Percentiles rank a stretch among this genome's conserved stretches.
phyloP scores from a whole-genome alignment of 306 rosid species.

The Lathyrus sativus region DNA sequence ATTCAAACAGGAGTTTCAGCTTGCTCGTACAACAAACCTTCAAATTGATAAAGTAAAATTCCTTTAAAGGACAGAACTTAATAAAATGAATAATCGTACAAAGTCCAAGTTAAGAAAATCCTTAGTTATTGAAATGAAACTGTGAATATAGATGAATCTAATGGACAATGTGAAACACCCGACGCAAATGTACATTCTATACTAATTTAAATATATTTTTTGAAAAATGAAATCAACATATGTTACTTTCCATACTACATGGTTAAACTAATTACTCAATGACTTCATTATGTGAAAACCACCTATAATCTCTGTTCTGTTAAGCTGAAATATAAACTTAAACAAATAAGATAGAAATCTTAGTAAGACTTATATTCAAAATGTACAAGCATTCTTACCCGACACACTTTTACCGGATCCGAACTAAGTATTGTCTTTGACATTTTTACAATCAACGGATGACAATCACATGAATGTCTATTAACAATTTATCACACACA shows the following conservation, averaged over 20 bases:
- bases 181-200: not conserved
- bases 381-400: not conserved
- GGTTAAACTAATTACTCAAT: not conserved
- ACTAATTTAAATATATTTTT: not conserved
- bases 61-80: slow-evolving; percentile 19
- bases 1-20: slow-evolving; percentile 36
- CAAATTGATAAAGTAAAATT: slow-evolving; percentile 36
- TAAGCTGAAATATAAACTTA: no score
- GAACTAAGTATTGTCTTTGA: no score
- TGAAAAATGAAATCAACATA: not conserved
- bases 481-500: no score
- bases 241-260: not conserved
- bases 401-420: no score
- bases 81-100: not conserved
- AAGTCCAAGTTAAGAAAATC: slow-evolving; percentile 6
- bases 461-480: no score
- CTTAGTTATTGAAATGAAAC: no score
- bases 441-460: no score
- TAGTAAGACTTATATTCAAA: not conserved
- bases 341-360: no score
- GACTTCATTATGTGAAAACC: not conserved
- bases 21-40: slow-evolving; percentile 31
- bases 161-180: not conserved
- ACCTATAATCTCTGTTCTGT: no score
- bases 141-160: slow-evolving; percentile 16